Evolutionary conservation across 495 filamentous ascomycete species (phyloP), one percentile per base, ranked within the genome.

Genomic region (Talaromyces borbonicus): DNA sequence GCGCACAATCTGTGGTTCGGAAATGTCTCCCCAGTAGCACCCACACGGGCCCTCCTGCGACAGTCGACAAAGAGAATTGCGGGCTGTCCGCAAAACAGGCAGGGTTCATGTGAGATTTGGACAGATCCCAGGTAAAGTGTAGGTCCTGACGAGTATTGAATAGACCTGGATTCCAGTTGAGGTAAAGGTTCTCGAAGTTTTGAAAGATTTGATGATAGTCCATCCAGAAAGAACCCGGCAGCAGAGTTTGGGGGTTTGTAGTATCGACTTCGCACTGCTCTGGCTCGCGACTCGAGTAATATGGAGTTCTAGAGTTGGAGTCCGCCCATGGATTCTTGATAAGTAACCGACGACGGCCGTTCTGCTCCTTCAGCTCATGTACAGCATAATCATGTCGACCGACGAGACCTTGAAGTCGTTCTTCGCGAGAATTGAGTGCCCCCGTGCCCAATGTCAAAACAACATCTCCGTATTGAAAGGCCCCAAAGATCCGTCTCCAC

Each of bases 301-400:
- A 44, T 7, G 52, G 32, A 29, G 50, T 23, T 18, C 40, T 47
- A n/a, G 56, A 37, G 24, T 63, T 60, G 26, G 84, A 85, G 43
- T 90, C 82, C 41, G 83, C 83, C 93, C 93, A 97, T 6, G 93
- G 93, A 57, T 99, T 97, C 56, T 99, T 97, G 50, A 99, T 72
- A 1, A 96, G 72, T 23, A 96, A 66, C 29, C 80, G 71, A 18
- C 79, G 73, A 46, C 77, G 73, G 14, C 77, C 71, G 15, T 77
- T 68, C 32, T 75, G 60, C 51, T 80, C 82, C 47, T 79, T 80
- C 69, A 97, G 67, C 49, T 93, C 80, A 18, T 96, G 58, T 18
- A 97, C 81, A 5, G 87, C 89, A 61, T 99, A 99, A 60, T 95
- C 92, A 59, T 99, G 92, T 60, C 95, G 82, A 15, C 81, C 81